These are phyloP conservation scores for Lachancea waltii DNA, from an alignment of 805 yeast genomes.

Conservation along the genomic window DNA sequence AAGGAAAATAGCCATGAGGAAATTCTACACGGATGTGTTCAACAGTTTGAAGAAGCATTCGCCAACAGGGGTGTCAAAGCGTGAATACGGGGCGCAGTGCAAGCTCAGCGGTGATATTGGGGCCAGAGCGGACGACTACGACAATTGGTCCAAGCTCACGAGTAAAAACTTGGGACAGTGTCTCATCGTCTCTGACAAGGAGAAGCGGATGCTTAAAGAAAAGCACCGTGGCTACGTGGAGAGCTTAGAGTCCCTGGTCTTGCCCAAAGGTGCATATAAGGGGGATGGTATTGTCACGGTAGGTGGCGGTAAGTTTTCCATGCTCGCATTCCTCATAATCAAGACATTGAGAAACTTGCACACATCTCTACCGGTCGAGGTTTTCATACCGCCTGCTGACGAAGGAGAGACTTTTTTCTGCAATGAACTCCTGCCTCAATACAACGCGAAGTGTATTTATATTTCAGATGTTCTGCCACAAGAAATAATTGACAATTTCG, in stretches of 20 bases:
- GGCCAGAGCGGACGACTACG: slow-evolving; percentile 9
- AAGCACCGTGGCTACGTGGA: slow-evolving; percentile 16
- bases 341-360: slow-evolving; percentile 55
- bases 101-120: slow-evolving; percentile 13
- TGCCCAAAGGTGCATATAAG: slow-evolving; percentile 8
- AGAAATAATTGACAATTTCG: slow-evolving; percentile 37
- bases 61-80: slow-evolving; percentile 5
- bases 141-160: slow-evolving; percentile 10
- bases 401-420: slow-evolving; percentile 74
- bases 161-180: slow-evolving; percentile 10
- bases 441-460: slow-evolving; percentile 59
- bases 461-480: slow-evolving; percentile 46
- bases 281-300: slow-evolving; percentile 63
- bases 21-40: slow-evolving; percentile 23
- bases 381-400: slow-evolving; percentile 61
- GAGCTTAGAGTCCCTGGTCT: slow-evolving; percentile 6
- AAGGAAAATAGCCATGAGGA: slow-evolving; percentile 11
- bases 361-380: slow-evolving; percentile 71
- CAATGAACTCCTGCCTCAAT: slow-evolving; percentile 50
- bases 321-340: slow-evolving; percentile 52
- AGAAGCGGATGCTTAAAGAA: slow-evolving; percentile 9
- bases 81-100: slow-evolving; percentile 7
- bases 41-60: slow-evolving; percentile 5
- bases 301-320: slow-evolving; percentile 70
- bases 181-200: slow-evolving; percentile 8